Percentiles rank a stretch among this genome's conserved stretches.
Evolutionary conservation across 2,329 filamentous ascomycete species (phyloP).

Genomic region (Aquanectria penicillioides): DNA sequence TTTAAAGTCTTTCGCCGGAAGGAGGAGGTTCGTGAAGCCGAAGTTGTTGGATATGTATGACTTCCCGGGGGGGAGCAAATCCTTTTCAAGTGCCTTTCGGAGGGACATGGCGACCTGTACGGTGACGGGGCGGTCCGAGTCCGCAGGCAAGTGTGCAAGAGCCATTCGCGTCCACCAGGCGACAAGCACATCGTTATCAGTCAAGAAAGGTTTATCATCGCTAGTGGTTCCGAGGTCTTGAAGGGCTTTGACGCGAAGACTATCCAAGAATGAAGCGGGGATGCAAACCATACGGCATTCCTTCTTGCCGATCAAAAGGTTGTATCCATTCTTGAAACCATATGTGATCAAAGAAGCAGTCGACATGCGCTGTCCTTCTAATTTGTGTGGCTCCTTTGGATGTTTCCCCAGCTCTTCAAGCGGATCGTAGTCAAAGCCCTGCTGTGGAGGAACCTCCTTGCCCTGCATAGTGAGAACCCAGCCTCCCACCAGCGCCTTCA

Average conservation of each 20-base stretch:
- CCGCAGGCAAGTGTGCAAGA: background rate
- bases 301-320: slow-evolving; percentile 5
- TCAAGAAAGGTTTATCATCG: slow-evolving; percentile 12
- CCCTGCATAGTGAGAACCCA: slow-evolving; percentile 6
- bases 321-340: slow-evolving; percentile 16
- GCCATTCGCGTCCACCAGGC: slow-evolving; percentile 26
- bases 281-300: slow-evolving; percentile 28
- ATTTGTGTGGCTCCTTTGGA: slow-evolving; percentile 5
- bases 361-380: slow-evolving; percentile 8
- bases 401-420: slow-evolving; percentile 12
- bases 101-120: slow-evolving; percentile 12
- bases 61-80: background rate
- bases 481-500: background rate
- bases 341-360: background rate
- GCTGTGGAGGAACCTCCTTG: background rate
- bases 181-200: slow-evolving; percentile 23
- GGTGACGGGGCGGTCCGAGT: background rate
- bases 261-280: slow-evolving; percentile 1
- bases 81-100: slow-evolving; percentile 5
- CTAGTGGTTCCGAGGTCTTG: slow-evolving; percentile 1
- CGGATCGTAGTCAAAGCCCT: slow-evolving; percentile 10
- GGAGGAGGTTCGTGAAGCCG: slow-evolving; percentile 6
- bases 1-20: slow-evolving; percentile 1
- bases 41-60: slow-evolving; percentile 13
- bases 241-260: background rate